Base-by-base conservation (phyloP, 2,329 filamentous ascomycete genomes). In the Lasiodiplodia hormozganensis region DNA sequence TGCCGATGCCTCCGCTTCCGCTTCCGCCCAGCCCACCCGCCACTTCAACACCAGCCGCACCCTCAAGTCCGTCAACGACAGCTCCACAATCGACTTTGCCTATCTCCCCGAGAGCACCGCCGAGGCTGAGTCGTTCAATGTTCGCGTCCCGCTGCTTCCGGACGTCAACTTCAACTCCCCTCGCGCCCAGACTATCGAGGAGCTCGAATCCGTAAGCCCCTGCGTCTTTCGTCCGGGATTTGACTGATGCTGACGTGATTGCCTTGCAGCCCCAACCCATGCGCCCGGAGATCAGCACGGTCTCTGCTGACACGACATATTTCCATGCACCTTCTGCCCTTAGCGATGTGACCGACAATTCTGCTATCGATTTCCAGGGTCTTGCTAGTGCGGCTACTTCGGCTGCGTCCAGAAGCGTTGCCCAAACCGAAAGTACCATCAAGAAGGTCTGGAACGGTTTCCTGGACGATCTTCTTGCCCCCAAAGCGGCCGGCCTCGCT, bases 1-100 rank as follows among this genome's bases (percentile, higher is more conserved):
- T 52, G 72, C 74, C 23, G 56, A 60, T 14, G 76, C 76, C 52
- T 65, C 68, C 60, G 68, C 73, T 58, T 68, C 73, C 5, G 72
- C 76, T 65, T 71, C 75, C 6, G 73, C 71, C 65, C 75, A 73
- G 68, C 71, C 77, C 65, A 72, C 79, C 78, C 85, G 87, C 68
- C 83, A 85, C 74, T 89, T 90, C 84, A 90, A 90, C 80, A 89
- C 87, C 70, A 87, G 84, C 70, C 85, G 86, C 70, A 78, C 83
- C 70, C 79, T 84, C 65, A 88, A 89, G 76, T 79, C 85, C 34
- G 82, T 86, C 70, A 83, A 85, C 66, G 88, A 90, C 79, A 80
- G 78, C 69, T 88, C 86, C 51, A 88, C 87, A 52, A 86, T 90
- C 69, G 88, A 90, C 80, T 89, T 90, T 74, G 84, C 85, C 73